Base-by-base conservation (phyloP, 345 rosid genomes). In the Populus euphratica region DNA sequence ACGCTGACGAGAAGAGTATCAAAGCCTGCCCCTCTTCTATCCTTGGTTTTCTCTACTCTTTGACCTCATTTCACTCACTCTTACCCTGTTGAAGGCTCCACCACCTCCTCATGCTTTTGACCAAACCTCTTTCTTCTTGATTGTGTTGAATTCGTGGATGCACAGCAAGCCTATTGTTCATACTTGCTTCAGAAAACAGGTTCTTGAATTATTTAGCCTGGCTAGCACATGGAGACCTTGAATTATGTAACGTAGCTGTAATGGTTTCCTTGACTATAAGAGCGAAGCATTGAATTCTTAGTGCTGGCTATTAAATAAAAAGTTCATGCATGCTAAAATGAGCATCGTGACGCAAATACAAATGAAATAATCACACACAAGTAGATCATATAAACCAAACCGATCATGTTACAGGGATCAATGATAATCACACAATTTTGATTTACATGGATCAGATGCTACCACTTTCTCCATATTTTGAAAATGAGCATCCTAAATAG, bases 1-100 rank as follows among this genome's bases (percentile, higher is more conserved):
- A 31, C 81, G 80, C 81, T 81, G 41, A 77, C 23, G 63, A 36
- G 77, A 54, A 83, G 77, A 77, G 72, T 38, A 65, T 81, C 83
- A 35, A 74, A 78, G 74, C 69, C 72, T 82, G 80, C 78, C 81
- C 69, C 9, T 63, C 54, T 27, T 12, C 52, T 25, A 1, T 39
- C 1, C 52, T 61, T 27, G 52, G 23, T 66, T 67, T 4, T 41
- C 67, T n/a, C 72, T 44, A 23, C 54, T 33, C 61, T 62, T 35
- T 69, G 73, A 16, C 72, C 63, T 67, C 39, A 5, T 78, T 76
- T 81, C 73, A 77, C 87, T 79, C 68, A 14, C 20, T 68, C 29
- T 49, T 27, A n/a, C 64, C 23, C n/a, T 5, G 14, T 27, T 5
- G 4, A 44, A 8, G 74, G 74, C 69, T 31, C 79, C 74, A 69